Conservation (phyloP, 2,329 filamentous ascomycete species). For the Chrysosporium queenslandicum region DNA sequence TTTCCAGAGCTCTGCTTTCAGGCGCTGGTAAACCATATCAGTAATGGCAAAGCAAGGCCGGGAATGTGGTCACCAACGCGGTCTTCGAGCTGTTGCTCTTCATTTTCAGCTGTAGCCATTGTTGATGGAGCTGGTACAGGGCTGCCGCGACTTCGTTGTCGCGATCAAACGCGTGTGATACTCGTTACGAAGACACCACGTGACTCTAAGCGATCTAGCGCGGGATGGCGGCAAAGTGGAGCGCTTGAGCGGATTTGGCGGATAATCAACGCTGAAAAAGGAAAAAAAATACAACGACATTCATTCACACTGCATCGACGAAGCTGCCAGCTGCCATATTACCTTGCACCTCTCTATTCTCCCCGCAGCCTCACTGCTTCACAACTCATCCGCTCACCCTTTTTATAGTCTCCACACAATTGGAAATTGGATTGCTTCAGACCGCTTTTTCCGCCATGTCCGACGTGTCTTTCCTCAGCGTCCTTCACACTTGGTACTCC, state of each 20-base stretch:
- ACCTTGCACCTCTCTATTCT: too few species aligned
- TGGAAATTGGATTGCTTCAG: too few species aligned
- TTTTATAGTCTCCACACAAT: too few species aligned
- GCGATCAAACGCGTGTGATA: not conserved
- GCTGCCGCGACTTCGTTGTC: not conserved
- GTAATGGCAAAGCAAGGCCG: not conserved
- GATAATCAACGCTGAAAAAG: not conserved
- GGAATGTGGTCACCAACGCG: not conserved
- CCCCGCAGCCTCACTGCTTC: too few species aligned
- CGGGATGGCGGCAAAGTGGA: too few species aligned
- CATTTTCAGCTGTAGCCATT: not conserved
- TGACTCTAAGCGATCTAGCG: too few species aligned
- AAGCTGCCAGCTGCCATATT: too few species aligned
- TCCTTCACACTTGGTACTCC: slow-evolving; percentile 20
- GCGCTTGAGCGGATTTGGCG: too few species aligned
- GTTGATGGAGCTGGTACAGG: not conserved
- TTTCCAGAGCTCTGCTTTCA: slow-evolving; percentile 79
- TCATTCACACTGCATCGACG: too few species aligned
- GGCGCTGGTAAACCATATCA: slow-evolving; percentile 46
- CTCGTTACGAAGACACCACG: too few species aligned
- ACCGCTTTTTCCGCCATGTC: slow-evolving; percentile 27
- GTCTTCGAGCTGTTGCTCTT: slow-evolving; percentile 6
- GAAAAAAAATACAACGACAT: too few species aligned
- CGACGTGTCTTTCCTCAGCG: slow-evolving; percentile 22
- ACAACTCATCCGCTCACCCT: too few species aligned